A percentile compares a stretch with the other conserved stretches of the same genome.
phyloP scores from a whole-genome alignment of 257 asterid species.

The Knoxia roxburghii region DNA sequence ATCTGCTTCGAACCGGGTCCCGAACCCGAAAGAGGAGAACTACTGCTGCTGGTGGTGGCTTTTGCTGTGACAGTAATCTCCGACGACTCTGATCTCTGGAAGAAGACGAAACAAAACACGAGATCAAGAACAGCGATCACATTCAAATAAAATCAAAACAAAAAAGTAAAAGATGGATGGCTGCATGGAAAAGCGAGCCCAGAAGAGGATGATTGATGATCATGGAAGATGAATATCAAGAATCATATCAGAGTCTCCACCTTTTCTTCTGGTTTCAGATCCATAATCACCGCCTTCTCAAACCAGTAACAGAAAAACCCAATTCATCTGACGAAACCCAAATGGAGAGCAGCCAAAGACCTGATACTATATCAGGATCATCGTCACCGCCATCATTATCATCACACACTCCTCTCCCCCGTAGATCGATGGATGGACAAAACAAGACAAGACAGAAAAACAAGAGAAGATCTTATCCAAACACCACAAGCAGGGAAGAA shows the following conservation, averaged over 20 bases:
- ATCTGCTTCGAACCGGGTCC: constrained; percentile 26
- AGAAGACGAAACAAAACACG: background rate
- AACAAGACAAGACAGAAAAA: no score
- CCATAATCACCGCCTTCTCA: constrained; percentile 39
- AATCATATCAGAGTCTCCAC: constrained; percentile 28
- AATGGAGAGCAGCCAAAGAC: no score
- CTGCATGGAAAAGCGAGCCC: background rate
- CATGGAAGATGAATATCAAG: no score
- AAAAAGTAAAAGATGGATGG: background rate
- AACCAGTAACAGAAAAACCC: background rate
- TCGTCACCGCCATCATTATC: no score
- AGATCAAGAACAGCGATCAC: background rate
- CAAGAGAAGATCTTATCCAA: no score
- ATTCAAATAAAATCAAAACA: background rate
- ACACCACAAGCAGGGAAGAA: no score
- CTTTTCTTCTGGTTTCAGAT: constrained; percentile 64
- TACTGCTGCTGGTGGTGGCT: constrained; percentile 2
- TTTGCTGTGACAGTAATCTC: constrained; percentile 18
- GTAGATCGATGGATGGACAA: no score
- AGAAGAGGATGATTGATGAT: background rate
- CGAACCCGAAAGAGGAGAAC: constrained; percentile 23
- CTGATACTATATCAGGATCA: no score
- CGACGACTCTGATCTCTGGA: constrained; percentile 43
- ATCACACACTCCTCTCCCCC: no score
- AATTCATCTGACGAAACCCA: constrained; percentile 6